Conservation (phyloP, 1,284 basidiomycete species). For the Boletus coffeatus region DNA sequence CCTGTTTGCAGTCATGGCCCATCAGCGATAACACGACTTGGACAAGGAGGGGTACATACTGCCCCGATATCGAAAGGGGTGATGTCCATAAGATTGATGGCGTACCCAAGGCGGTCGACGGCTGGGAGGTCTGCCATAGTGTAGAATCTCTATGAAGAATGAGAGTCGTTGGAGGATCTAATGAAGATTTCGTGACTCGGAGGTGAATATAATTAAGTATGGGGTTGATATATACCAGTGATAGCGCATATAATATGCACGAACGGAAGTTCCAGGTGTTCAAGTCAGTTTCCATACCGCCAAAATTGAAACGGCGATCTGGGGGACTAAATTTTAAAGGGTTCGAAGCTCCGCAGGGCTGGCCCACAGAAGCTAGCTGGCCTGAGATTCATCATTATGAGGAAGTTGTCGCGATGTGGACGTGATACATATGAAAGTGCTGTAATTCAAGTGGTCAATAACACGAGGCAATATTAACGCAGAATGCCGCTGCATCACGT, state of each 20-base stretch:
- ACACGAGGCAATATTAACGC: not conserved
- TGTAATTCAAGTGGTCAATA: not conserved
- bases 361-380: not conserved
- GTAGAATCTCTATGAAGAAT: not conserved
- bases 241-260: not conserved
- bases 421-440: not conserved
- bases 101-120: not conserved
- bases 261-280: not conserved
- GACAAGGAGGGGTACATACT: not conserved
- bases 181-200: not conserved
- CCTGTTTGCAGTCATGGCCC: not conserved
- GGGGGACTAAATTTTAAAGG: not conserved
- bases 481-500: not conserved
- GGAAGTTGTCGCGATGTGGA: not conserved
- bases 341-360: too few relatives aligned
- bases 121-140: not conserved
- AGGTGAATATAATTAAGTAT: not conserved
- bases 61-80: not conserved
- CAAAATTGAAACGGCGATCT: not conserved
- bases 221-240: not conserved
- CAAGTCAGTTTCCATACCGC: not conserved
- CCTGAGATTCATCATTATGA: not conserved
- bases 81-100: not conserved
- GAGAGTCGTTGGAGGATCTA: not conserved
- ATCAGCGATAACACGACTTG: not conserved